Conservation (phyloP, 2,329 filamentous ascomycete genomes). For the Achaetomium macrosporum region DNA sequence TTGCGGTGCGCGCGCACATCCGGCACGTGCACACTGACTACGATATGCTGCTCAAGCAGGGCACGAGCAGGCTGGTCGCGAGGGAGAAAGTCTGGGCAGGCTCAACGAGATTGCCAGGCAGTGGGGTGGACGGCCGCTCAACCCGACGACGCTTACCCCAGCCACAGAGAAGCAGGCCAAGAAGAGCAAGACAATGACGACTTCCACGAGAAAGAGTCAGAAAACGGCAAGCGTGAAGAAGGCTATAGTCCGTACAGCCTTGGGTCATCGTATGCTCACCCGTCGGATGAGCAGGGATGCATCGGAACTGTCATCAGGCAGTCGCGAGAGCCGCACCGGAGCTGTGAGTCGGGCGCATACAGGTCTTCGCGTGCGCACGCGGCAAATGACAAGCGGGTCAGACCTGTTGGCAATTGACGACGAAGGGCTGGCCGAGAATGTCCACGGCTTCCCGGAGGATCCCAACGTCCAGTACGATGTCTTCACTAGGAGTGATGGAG, state of each 20-base stretch:
- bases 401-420: neutral
- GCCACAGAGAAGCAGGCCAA: neutral
- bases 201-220: neutral
- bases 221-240: neutral
- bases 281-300: neutral
- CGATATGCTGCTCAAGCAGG: slow-evolving; percentile 32
- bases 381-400: neutral
- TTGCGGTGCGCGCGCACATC: slow-evolving; percentile 45
- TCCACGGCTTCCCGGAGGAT: no score
- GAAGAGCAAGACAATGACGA: neutral
- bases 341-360: neutral
- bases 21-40: slow-evolving; percentile 45
- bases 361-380: neutral
- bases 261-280: neutral
- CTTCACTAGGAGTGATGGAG: slow-evolving; percentile 9
- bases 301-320: neutral
- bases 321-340: neutral
- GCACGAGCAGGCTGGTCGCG: slow-evolving; percentile 18
- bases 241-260: neutral
- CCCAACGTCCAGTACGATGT: slow-evolving; percentile 4
- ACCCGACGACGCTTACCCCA: neutral
- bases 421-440: neutral
- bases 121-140: slow-evolving; percentile 20
- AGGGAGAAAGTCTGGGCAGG: slow-evolving; percentile 15
- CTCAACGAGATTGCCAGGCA: slow-evolving; percentile 19